phyloP scores from a whole-genome alignment of 148 eudicot genomes.

The Nyssa sinensis region DNA sequence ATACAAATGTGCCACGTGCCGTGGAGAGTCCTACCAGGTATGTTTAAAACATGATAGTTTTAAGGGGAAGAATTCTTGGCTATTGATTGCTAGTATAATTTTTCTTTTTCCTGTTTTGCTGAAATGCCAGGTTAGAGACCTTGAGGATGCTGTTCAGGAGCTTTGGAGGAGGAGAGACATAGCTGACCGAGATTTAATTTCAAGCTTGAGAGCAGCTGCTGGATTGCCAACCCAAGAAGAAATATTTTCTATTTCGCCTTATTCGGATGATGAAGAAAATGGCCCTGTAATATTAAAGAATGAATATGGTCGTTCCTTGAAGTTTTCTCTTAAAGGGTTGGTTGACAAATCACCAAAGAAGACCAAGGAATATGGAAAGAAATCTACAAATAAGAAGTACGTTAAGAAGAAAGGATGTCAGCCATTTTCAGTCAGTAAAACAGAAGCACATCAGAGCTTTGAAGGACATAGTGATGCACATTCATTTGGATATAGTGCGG shows the following conservation, averaged over 20 bases:
- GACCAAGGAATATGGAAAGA: constrained; percentile 63
- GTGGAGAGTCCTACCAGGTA: constrained; percentile 96
- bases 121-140: constrained; percentile 58
- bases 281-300: constrained; percentile 46
- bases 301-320: constrained; percentile 61
- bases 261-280: constrained; percentile 90
- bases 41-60: constrained; percentile 4
- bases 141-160: constrained; percentile 95
- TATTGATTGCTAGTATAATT: background rate
- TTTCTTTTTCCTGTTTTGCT: background rate
- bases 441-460: constrained; percentile 25
- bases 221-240: constrained; percentile 94
- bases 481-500: constrained; percentile 30
- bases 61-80: background rate
- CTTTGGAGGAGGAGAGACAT: constrained; percentile 89
- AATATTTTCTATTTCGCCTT: constrained; percentile 85
- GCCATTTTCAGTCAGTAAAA: constrained; percentile 28
- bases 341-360: constrained; percentile 74
- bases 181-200: constrained; percentile 74
- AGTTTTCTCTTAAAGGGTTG: constrained; percentile 67
- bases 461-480: constrained; percentile 46
- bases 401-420: constrained; percentile 56
- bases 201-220: constrained; percentile 87
- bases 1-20: constrained; percentile 87
- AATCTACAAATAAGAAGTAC: constrained; percentile 55